Evolutionary conservation across 2,329 filamentous ascomycete species (phyloP), one percentile per base, ranked within the genome.

Genomic region (Neonectria magnoliae): DNA sequence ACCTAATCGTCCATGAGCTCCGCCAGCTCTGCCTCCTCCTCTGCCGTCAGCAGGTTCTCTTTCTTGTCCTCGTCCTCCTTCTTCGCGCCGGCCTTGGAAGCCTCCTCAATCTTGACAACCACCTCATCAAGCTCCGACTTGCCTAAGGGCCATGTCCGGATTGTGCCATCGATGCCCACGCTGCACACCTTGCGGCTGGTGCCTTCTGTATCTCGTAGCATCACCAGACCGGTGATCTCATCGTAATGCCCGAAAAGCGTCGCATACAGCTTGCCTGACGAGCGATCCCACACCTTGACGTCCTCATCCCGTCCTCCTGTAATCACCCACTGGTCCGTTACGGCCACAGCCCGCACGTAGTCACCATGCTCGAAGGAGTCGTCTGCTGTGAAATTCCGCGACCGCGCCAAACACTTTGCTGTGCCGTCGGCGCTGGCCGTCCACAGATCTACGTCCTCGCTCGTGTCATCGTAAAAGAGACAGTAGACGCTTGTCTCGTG

Each of bases 401-500:
- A 82, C 57, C 94, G 85, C 1, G 90, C 85, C 9, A 98, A 85
- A 71, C 93, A 94, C 77, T 95, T 96, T 2, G 90, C 90, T 0
- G 91, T 94, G 71, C 93, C 96, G 77, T 99, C 96, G 5, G 93
- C 94, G 65, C 93, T 97, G 6, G 94, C 92, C 8, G 95, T 98
- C 94, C 94, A 98, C 14, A 98, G 81, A 72, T 98, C 93, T 33
- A 87, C 89, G 13, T 87, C 85, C 7, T 89, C 88, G 36, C 80
- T 81, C 6, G 83, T 81, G 16, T 78, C 75, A 68, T 94, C 91
- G 72, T 97, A 97, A 20, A 87, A 82, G 14, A 98, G 81, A 68
- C 87, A 90, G 79, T 97, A 97, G 10, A 99, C 89, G 69, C 92
- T 96, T 1, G 96, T 99, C 71, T 98, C 93, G 78, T 99, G 96